Conservation (phyloP, 768 basidiomycete species). For the Hemileccinum impolitum region DNA sequence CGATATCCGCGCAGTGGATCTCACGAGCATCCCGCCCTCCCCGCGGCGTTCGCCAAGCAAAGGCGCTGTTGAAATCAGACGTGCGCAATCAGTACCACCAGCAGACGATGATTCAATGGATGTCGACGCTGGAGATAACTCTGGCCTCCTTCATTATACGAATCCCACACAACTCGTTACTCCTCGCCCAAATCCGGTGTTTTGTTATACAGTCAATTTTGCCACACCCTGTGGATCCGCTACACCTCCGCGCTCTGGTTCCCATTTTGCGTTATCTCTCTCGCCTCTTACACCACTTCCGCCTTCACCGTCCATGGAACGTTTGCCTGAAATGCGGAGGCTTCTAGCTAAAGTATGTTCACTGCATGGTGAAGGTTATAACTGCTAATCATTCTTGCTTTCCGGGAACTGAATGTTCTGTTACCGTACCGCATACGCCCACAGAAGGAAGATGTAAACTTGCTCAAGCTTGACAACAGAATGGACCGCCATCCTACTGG, state of each 20-base stretch:
- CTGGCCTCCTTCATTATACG: constrained; percentile 22
- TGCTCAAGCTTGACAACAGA: background rate
- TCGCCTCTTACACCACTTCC: constrained; percentile 53
- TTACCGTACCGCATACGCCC: background rate
- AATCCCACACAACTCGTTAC: constrained; percentile 8
- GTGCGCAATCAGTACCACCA: constrained; percentile 25
- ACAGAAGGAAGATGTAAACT: constrained; percentile 3
- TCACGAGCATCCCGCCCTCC: constrained; percentile 24
- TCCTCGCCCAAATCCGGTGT: constrained; percentile 10
- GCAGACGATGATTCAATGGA: constrained; percentile 22
- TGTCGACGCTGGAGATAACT: constrained; percentile 17
- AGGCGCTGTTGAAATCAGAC: constrained; percentile 17
- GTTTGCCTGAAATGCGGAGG: constrained; percentile 7
- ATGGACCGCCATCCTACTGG: background rate
- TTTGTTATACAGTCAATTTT: constrained; percentile 26
- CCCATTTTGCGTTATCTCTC: constrained; percentile 21
- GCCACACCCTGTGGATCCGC: constrained; percentile 23
- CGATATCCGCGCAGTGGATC: constrained; percentile 16
- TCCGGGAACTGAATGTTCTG: background rate
- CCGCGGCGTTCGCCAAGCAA: constrained; percentile 26
- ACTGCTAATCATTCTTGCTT: background rate
- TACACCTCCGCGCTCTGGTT: background rate
- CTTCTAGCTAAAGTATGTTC: constrained; percentile 20
- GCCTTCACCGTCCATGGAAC: constrained; percentile 37
- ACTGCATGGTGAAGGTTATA: background rate